Percentiles rank a stretch among this genome's conserved stretches.
phyloP scores from a whole-genome alignment of 345 rosid genomes.

The Limnanthes douglasii region DNA sequence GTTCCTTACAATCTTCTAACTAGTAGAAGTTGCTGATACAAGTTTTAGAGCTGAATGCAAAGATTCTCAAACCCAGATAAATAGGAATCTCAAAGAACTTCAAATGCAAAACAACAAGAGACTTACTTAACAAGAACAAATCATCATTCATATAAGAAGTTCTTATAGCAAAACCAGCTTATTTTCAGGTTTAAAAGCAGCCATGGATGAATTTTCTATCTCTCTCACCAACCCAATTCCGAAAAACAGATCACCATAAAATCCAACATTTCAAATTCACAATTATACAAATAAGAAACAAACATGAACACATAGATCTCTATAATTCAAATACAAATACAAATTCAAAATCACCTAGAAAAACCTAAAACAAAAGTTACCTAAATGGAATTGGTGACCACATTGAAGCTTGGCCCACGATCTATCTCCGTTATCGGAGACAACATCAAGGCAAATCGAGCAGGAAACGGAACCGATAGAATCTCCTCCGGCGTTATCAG shows the following conservation, averaged over 20 bases:
- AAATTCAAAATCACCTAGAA: not conserved
- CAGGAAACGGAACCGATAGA: slow-evolving; percentile 51
- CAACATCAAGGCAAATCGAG: slow-evolving; percentile 92
- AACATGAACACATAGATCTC: slow-evolving; percentile 9
- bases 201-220: slow-evolving; percentile 1
- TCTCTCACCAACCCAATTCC: not conserved
- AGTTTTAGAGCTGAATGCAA: slow-evolving; percentile 4
- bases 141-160: slow-evolving; percentile 1
- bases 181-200: slow-evolving; percentile 6
- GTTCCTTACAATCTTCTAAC: not conserved
- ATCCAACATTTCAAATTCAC: slow-evolving; percentile 2
- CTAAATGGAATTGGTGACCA: slow-evolving; percentile 86
- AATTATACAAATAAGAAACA: not conserved
- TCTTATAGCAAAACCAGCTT: slow-evolving; percentile 6
- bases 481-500: slow-evolving; percentile 27
- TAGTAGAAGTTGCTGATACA: not conserved
- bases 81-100: not conserved
- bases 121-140: slow-evolving; percentile 3
- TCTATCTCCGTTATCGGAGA: slow-evolving; percentile 68
- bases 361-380: slow-evolving; percentile 14
- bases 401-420: slow-evolving; percentile 98
- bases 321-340: slow-evolving; percentile 5
- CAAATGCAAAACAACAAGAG: too few species aligned
- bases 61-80: slow-evolving; percentile 1
- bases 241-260: not conserved